A percentile compares a stretch with the other conserved stretches of the same genome.
phyloP scores from a whole-genome alignment of 805 yeast genomes.

The Nakazawaea holstii region DNA sequence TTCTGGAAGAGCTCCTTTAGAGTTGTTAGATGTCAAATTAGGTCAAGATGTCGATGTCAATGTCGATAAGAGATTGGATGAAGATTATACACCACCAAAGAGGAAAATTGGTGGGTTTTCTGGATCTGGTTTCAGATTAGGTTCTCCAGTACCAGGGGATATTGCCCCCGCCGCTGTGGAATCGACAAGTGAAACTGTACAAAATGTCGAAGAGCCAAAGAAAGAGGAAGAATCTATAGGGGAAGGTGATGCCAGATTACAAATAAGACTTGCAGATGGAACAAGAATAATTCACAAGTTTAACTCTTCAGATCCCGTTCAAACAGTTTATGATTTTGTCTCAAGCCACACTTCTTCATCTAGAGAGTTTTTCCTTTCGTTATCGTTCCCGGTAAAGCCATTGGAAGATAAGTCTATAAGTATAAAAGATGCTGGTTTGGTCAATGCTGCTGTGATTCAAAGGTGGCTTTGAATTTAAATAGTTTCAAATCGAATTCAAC shows the following conservation, averaged over 20 bases:
- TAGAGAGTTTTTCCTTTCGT: constrained; percentile 61
- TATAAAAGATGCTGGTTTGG: constrained; percentile 69
- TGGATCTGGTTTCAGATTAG: constrained; percentile 82
- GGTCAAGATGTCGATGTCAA: constrained; percentile 85
- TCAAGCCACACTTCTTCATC: constrained; percentile 35
- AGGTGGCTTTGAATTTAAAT: constrained; percentile 53
- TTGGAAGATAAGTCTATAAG: constrained; percentile 53
- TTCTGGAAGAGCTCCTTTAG: constrained; percentile 87
- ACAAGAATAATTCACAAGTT: constrained; percentile 61
- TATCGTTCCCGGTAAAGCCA: constrained; percentile 77
- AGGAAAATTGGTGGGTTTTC: constrained; percentile 43
- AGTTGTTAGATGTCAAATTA: constrained; percentile 68
- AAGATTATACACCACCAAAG: constrained; percentile 68
- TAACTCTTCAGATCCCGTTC: constrained; percentile 58
- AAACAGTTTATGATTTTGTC: constrained; percentile 65
- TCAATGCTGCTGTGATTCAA: constrained; percentile 85
- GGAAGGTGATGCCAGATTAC: constrained; percentile 69
- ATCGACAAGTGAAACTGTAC: constrained; percentile 11
- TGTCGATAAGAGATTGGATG: constrained; percentile 64
- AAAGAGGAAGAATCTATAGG: constrained; percentile 19
- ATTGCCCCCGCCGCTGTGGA: constrained; percentile 16
- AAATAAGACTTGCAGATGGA: constrained; percentile 82
- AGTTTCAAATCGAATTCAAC: neutral
- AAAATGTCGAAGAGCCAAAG: constrained; percentile 16
- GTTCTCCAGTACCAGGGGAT: constrained; percentile 85